A percentile compares a stretch with the other conserved stretches of the same genome.
Conservation (phyloP, 2,329 filamentous ascomycete species). For the Colletotrichum incanum region DNA sequence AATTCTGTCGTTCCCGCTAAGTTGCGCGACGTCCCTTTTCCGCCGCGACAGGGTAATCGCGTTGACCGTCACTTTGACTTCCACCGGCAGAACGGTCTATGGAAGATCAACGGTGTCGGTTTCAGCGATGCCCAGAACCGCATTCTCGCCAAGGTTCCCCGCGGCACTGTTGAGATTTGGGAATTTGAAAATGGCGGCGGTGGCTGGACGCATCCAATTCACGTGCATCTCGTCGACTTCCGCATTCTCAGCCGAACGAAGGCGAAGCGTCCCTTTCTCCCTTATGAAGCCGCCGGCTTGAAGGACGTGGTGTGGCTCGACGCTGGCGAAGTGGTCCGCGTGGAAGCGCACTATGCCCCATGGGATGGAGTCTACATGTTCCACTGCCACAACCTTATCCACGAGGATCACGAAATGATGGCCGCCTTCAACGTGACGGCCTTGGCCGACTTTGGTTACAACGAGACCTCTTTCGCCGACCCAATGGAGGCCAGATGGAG, state of each 20-base stretch:
- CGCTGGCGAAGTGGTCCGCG: slow-evolving; percentile 64
- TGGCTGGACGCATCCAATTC: slow-evolving; percentile 68
- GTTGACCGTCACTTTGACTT: slow-evolving; percentile 64
- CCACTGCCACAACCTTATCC: slow-evolving; percentile 64
- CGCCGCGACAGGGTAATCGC: slow-evolving; percentile 50
- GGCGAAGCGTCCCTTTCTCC: slow-evolving; percentile 57
- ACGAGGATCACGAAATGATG: slow-evolving; percentile 65
- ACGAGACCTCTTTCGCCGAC: slow-evolving; percentile 54
- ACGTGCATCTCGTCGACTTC: slow-evolving; percentile 74
- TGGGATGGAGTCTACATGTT: slow-evolving; percentile 69
- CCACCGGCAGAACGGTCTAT: slow-evolving; percentile 59
- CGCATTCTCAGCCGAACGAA: slow-evolving; percentile 65
- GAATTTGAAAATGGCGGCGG: slow-evolving; percentile 65
- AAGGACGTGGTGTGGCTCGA: slow-evolving; percentile 73
- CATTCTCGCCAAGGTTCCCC: slow-evolving; percentile 63
- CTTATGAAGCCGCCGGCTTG: slow-evolving; percentile 69
- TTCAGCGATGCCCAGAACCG: slow-evolving; percentile 64
- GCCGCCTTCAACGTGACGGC: slow-evolving; percentile 61
- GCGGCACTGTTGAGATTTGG: slow-evolving; percentile 65
- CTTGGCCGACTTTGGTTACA: slow-evolving; percentile 57
- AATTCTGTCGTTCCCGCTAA: slow-evolving; percentile 52
- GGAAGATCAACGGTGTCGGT: slow-evolving; percentile 67
- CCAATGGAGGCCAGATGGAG: slow-evolving; percentile 57
- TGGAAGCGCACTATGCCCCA: slow-evolving; percentile 67
- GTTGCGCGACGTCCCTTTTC: slow-evolving; percentile 58